Evolutionary conservation across 768 basidiomycete genomes (phyloP), one percentile per base, ranked within the genome.

Genomic region (Kwoniella dejecticola): DNA sequence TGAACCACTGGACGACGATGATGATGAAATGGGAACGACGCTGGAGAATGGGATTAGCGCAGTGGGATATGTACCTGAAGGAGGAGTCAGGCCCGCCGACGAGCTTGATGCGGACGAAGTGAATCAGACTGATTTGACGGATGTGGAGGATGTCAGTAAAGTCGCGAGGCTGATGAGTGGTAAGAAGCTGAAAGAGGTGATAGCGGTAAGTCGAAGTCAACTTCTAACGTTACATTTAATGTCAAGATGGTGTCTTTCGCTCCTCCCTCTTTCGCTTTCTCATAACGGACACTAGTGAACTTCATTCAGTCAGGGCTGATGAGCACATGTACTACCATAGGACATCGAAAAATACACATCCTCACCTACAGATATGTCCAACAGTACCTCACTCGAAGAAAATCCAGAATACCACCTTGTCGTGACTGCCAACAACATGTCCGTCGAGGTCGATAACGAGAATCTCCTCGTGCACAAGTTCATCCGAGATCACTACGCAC

Each of bases 401-500:
- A 94, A 95, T 75, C 90, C 92, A 0, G 96, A 99, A 79, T 99
- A 99, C 81, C 86, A 88, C 64, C 83, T 98, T 63, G 98, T 98
- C 71, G 96, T 99, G 4, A 88, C 92, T 69, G 91, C 96, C 24
- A 99, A 99, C 82, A 99, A 99, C 79, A 82, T 98, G 60, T 91
- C 93, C 1, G 96, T 99, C 42, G 96, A 99, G 71, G 87, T 98
- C 4, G 96, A 99, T 80, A 99, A 99, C 70, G 96, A 99, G 79
- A 91, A 97, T 56, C 83, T 99, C 33, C 83, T 99, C 30, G 94
- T 99, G 0, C 91, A 99, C 82, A 99, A 99, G 90, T 98, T 97
- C 83, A 94, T 98, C 74, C 88, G 96, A 64, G 96, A 99, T 77
- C 95, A 97, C 80, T 99, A 98, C 77, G 86, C 89, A 0, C 84